Evolutionary conservation across 345 rosid genomes (phyloP), one percentile per base, ranked within the genome.

Genomic region (Orychophragmus violaceus): DNA sequence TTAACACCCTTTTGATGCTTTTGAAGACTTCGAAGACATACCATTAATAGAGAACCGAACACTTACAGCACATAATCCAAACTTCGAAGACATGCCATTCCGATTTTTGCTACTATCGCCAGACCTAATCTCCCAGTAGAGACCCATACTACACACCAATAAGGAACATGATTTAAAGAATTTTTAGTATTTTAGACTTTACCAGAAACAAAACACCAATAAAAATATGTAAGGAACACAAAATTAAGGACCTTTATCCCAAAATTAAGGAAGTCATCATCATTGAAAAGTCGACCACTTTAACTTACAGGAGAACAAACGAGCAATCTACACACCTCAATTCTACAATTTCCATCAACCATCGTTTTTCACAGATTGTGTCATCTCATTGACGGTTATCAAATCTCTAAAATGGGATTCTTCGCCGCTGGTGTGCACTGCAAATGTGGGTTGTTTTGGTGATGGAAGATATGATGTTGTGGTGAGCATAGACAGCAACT

Each of bases 401-500:
- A 62, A 12, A 42, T 3, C 55, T 0, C 13, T 30, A 3, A 10
- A 19, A 19, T 2, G 3, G 10, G 46, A 6, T 30, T 30, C 37
- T 0, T 41, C 62, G 8, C 51, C 54, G 30, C 54, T 29, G 0
- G 29, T 23, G 17, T 62, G 69, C 13, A 51, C 0, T 7, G 0
- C 62, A 62, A 61, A 70, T 4, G 29, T 44, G 8, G 75, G 69
- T 32, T 70, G 68, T 14, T 42, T 42, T 30, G 75, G 75, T 12
- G 18, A 8, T 42, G 69, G 48, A 53, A 62, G 68, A 42, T 70
- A 69, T 10, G 39, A 42, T 54, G 24, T 54, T 37, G 65, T 36
- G 12, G 71, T 64, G 21, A 72, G 65, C 76, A 72, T 57, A 6
- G 69, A 44, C 16, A 71, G 1, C 30, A 71, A 29, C 45, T 64